Evolutionary conservation across 129 eudicot genomes (phyloP).

Genomic region (Logfia minima): DNA sequence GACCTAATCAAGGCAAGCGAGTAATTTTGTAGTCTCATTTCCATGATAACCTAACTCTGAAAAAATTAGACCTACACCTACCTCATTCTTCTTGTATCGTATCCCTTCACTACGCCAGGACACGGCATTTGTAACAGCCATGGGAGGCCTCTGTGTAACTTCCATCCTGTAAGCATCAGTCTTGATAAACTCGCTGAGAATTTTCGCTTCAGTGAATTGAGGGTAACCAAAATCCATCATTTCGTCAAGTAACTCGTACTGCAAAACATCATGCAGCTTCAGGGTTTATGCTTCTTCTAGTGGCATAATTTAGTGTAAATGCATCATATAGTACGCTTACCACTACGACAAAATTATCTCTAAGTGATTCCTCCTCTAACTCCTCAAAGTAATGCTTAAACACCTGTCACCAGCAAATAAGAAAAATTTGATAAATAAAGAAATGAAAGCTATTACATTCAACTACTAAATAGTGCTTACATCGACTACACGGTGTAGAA

Average conservation of each 20-base stretch:
- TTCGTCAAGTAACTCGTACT: constrained; percentile 98
- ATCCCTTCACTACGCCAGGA: constrained; percentile 99
- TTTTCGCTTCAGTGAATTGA: constrained; percentile 97
- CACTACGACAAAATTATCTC: constrained; percentile 97
- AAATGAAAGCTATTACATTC: constrained; percentile 9
- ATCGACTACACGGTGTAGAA: constrained; percentile 91
- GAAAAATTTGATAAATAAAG: constrained; percentile 5
- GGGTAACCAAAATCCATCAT: constrained; percentile 99
- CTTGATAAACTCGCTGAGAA: constrained; percentile 96
- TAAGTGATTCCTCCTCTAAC: constrained; percentile 98
- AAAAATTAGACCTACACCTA: constrained; percentile 24
- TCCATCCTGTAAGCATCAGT: constrained; percentile 99
- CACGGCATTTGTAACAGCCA: constrained; percentile 99
- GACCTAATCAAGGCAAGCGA: constrained; percentile 51
- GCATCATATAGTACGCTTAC: constrained; percentile 39
- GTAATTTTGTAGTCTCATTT: not conserved
- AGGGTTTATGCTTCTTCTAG: constrained; percentile 15
- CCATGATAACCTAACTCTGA: not conserved
- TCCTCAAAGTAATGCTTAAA: constrained; percentile 93
- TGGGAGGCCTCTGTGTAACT: constrained; percentile 94
- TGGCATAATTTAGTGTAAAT: not conserved
- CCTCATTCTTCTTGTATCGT: constrained; percentile 91
- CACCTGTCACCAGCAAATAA: constrained; percentile 53
- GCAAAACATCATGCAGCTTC: constrained; percentile 32
- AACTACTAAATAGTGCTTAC: constrained; percentile 56